Conservation (phyloP, 2,329 filamentous ascomycete species). For the Diaporthe sp. region DNA sequence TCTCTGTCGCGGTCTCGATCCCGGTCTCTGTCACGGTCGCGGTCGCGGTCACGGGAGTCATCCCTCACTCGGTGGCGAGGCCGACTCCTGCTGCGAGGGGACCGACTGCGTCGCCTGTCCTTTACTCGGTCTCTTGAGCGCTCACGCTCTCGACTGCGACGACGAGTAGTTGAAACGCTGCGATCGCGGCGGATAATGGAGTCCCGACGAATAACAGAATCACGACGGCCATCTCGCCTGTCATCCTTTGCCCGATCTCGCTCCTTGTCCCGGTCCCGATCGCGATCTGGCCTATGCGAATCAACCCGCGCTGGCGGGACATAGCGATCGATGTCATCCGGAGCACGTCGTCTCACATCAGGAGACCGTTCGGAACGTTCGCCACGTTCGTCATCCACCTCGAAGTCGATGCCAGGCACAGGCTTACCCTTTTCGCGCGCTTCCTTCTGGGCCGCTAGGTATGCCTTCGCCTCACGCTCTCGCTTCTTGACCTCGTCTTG, state of each 20-base stretch:
- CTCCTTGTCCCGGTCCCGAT: slow-evolving; percentile 44
- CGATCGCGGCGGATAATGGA: slow-evolving; percentile 37
- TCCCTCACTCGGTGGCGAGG: slow-evolving; percentile 50
- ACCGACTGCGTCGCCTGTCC: slow-evolving; percentile 41
- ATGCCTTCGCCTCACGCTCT: slow-evolving; percentile 75
- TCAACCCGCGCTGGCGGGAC: slow-evolving; percentile 51
- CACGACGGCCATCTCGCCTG: slow-evolving; percentile 27
- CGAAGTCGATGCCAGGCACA: slow-evolving; percentile 70
- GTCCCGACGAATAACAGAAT: slow-evolving; percentile 32
- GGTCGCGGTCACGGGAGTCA: slow-evolving; percentile 49
- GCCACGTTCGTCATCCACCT: slow-evolving; percentile 56
- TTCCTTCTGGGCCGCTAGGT: slow-evolving; percentile 72
- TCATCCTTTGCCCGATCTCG: slow-evolving; percentile 40
- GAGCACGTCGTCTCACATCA: slow-evolving; percentile 55
- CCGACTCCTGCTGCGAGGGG: slow-evolving; percentile 48
- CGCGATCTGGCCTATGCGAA: slow-evolving; percentile 41
- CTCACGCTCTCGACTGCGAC: slow-evolving; percentile 40
- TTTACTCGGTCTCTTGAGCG: slow-evolving; percentile 39
- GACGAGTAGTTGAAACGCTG: slow-evolving; percentile 25
- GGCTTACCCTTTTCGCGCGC: slow-evolving; percentile 71
- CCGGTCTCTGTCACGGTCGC: slow-evolving; percentile 49
- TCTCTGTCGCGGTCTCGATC: slow-evolving; percentile 50
- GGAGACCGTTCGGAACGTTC: slow-evolving; percentile 50
- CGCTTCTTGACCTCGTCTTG: slow-evolving; percentile 72
- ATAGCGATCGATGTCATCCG: slow-evolving; percentile 63